Base-by-base conservation (phyloP, 2,329 filamentous ascomycete genomes). In the Bipolaris sorokiniana region DNA sequence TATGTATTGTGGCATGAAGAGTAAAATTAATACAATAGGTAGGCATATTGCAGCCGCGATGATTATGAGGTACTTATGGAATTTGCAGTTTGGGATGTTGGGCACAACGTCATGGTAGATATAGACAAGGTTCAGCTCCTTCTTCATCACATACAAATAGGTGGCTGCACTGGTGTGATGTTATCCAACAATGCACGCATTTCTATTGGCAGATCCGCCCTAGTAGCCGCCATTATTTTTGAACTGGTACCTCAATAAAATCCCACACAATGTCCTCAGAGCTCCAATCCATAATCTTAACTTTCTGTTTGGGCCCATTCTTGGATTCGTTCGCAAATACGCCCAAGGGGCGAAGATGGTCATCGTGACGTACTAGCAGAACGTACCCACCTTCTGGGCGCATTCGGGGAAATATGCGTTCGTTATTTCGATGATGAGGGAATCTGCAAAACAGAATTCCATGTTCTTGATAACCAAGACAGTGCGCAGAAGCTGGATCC, bases 401-500 rank as follows among this genome's bases (percentile, higher is more conserved):
- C 44, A 45, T 51, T 31, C 56, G 51, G 18, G 51, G 47, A 50
- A 41, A 51, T 22, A 59, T 55, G 31, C 44, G 40, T 51, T 59
- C 56, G 36, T 48, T 41, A 10, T 51, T 40, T 18, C 36, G 41
- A 28, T 52, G 54, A 44, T 48, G 41, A 22, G 11, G 48, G 18
- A 26, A 3, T 36, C n/a, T 42, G n/a, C 42, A 54, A 51, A 36
- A 36, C 36, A 55, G 28, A 13, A 51, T 11, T 18, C 28, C 56
- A 2, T 51, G 51, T 34, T 54, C 11, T 34, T 58, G 16, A 34
- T 47, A 58, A 20, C 55, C 55, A 9, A 63, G 33, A 20, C 31
- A 54, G 13, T 20, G 22, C 10, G 60, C 64, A 22, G 74, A 76
- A 2, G 71, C 66, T 16, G 65, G 66, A 56, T 78, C 76, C 20